Evolutionary conservation across 345 rosid species (phyloP).

Genomic region (Cochlearia excelsa): DNA sequence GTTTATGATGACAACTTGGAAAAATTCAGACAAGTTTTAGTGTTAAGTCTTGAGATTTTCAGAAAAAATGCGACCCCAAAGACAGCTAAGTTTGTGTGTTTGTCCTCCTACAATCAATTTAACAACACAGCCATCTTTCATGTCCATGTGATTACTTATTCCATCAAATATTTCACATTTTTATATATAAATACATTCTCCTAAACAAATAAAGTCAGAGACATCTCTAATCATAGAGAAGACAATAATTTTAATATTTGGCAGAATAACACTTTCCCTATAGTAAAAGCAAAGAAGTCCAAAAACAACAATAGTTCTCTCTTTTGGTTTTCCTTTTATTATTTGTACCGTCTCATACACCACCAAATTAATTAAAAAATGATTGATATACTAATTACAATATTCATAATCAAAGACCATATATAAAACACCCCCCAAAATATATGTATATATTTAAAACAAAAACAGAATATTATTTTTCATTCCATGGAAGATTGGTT

Average conservation of each 20-base stretch:
- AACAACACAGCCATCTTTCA: background rate
- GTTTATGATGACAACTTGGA: too few relatives aligned
- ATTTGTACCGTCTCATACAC: conserved; percentile 32
- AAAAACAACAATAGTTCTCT: conserved; percentile 9
- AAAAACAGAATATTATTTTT: conserved; percentile 15
- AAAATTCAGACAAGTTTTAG: background rate
- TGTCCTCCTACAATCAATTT: background rate
- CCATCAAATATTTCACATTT: background rate
- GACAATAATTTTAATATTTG: too few relatives aligned
- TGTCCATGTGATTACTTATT: background rate
- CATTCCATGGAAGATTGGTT: conserved; percentile 17
- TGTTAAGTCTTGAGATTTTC: background rate
- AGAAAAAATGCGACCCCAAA: too few relatives aligned
- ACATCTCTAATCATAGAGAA: background rate
- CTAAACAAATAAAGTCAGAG: background rate
- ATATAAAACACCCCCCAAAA: conserved; percentile 22
- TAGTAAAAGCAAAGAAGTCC: conserved; percentile 27
- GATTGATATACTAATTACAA: conserved; percentile 39
- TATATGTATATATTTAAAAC: conserved; percentile 25
- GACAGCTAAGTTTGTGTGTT: background rate
- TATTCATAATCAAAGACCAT: conserved; percentile 32
- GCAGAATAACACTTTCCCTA: conserved; percentile 26
- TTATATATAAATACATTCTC: conserved; percentile 1
- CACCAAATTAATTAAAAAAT: conserved; percentile 41
- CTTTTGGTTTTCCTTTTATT: too few relatives aligned